A percentile compares a stretch with the other conserved stretches of the same genome.
Conservation (phyloP, 139 green algal genomes). For the Chlorella sorokiniana region DNA sequence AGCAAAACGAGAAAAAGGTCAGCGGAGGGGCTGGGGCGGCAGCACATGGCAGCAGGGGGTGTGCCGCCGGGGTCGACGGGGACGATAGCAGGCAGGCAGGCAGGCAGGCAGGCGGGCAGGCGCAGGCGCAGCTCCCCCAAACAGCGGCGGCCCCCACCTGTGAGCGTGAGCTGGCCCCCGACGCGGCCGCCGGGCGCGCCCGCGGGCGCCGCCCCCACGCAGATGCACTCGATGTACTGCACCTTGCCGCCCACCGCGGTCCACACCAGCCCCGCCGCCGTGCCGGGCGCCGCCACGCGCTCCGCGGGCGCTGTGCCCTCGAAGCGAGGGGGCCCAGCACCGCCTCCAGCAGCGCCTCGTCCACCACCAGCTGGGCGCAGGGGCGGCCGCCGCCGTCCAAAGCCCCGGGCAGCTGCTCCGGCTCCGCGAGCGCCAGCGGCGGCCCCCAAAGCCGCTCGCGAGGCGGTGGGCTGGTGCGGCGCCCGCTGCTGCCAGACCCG, state of each 20-base stretch:
- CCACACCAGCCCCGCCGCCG: conserved; percentile 97
- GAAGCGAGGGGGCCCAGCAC: conserved; percentile 74
- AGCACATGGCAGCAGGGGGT: background rate
- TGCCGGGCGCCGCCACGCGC: conserved; percentile 57
- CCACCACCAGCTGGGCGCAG: conserved; percentile 53
- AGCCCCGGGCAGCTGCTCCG: too few species aligned
- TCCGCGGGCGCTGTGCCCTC: conserved; percentile 30
- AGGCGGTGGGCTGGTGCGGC: background rate
- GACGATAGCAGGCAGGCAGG: background rate
- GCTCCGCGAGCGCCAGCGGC: background rate
- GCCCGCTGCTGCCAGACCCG: background rate
- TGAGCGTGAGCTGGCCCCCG: conserved; percentile 45
- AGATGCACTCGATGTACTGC: conserved; percentile 86
- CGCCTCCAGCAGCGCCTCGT: conserved; percentile 61
- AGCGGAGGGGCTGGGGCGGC: background rate
- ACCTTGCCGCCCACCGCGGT: conserved; percentile 93
- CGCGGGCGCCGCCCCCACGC: conserved; percentile 59
- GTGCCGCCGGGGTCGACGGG: too few species aligned
- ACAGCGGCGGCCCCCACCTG: conserved; percentile 17
- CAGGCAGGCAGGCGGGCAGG: too few species aligned
- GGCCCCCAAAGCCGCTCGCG: background rate
- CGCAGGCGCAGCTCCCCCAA: background rate
- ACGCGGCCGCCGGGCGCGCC: conserved; percentile 51
- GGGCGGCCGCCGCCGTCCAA: background rate
- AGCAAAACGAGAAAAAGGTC: background rate